Base-by-base conservation (phyloP, 148 eudicot genomes). In the Euryodendron excelsum region DNA sequence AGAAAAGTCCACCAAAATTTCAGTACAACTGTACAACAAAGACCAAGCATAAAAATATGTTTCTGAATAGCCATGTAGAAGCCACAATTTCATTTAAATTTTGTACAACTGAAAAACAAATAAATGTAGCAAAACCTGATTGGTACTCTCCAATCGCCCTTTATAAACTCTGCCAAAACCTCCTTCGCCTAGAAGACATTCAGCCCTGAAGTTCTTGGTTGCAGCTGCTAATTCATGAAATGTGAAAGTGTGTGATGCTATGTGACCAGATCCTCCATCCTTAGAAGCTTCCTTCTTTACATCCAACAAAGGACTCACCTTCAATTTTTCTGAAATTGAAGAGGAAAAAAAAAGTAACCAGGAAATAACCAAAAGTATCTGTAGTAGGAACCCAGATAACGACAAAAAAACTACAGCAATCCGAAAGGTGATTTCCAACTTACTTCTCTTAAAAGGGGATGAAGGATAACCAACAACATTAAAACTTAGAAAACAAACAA, bases 181-280 rank as follows among this genome's bases (percentile, higher is more conserved):
- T 63, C 92, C 90, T 87, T 89, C 92, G 11, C 92, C 92, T 67
- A 89, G 60, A 52, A 89, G 85, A 78, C 84, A 87, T 69, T 89
- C 88, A 25, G 87, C 84, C 73, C 87, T 79, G 76, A 89, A 89
- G 71, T 89, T 87, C 79, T 84, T 87, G n/a, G 92, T 84, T 74
- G 88, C 89, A 53, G 83, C 82, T 36, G 92, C 92, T 81, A 89
- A 85, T 83, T 89, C 91, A 62, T 84, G 90, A 56, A 89, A 89
- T 73, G 87, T 87, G 73, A 89, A 87, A 52, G 86, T 89, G 30
- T 89, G 85, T 8, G 88, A 89, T 41, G 91, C 89, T 80, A 89
- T 89, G 58, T 83, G 86, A 44, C 76, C 86, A 48, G 86, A 85
- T 21, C 82, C 85, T 55, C 88, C 89, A 83, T 89, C 91, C 60